phyloP scores from a whole-genome alignment of 257 asterid species.

The Datura wrightii region DNA sequence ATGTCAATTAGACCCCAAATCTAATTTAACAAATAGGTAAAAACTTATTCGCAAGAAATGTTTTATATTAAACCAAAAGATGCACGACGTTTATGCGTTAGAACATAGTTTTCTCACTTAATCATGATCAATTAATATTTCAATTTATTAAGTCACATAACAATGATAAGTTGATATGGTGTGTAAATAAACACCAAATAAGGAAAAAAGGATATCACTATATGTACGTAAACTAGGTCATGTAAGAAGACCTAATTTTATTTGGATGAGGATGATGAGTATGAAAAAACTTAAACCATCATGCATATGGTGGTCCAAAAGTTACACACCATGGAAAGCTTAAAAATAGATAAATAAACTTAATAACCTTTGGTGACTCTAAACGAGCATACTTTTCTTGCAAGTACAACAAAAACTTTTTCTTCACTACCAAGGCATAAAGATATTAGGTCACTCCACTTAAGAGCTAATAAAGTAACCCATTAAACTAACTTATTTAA shows the following conservation, averaged over 20 bases:
- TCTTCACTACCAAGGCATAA: conserved; percentile 46
- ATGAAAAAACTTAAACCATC: not conserved
- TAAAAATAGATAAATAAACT: conserved; percentile 33
- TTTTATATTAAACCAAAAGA: not conserved
- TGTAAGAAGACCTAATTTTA: not conserved
- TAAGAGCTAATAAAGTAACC: conserved; percentile 43
- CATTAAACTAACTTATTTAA: conserved; percentile 41
- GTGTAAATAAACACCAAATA: not conserved
- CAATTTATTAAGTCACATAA: not conserved
- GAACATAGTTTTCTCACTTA: not conserved
- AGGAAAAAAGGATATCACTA: not conserved
- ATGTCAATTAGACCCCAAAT: no score
- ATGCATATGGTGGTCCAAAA: conserved; percentile 19
- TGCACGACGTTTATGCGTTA: not conserved
- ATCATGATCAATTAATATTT: not conserved
- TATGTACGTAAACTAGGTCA: not conserved
- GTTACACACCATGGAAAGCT: conserved; percentile 36
- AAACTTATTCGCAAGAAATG: not conserved
- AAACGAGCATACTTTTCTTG: conserved; percentile 47
- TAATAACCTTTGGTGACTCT: conserved; percentile 58
- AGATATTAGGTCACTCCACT: conserved; percentile 68
- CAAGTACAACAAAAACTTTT: conserved; percentile 44
- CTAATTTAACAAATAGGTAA: no score
- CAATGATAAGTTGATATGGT: not conserved
- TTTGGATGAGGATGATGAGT: conserved; percentile 15